Percentiles rank a stretch among this genome's conserved stretches.
Evolutionary conservation across 2,329 filamentous ascomycete genomes (phyloP).

Genomic region (Fusarium keratoplasticum): DNA sequence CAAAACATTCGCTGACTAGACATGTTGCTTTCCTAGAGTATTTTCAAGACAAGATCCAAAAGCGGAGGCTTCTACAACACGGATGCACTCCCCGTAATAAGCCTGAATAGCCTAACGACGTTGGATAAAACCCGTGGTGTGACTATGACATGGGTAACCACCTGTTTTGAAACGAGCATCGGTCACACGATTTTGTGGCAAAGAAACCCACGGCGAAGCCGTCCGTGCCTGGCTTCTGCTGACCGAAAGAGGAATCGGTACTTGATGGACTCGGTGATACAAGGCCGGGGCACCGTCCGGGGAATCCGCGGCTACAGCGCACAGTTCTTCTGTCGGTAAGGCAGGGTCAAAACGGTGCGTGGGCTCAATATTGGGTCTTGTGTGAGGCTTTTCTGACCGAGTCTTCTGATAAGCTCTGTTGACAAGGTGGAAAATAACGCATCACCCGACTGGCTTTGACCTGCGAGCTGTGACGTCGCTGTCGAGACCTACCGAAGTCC

Average conservation of each 20-base stretch:
- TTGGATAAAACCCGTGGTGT: neutral
- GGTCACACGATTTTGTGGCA: neutral
- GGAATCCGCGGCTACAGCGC: neutral
- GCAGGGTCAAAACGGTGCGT: neutral
- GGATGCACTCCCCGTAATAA: neutral
- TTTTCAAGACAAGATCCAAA: neutral
- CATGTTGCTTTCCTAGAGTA: neutral
- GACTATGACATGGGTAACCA: neutral
- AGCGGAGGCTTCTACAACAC: neutral
- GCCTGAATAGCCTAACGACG: neutral
- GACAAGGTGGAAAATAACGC: neutral
- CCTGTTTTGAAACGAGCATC: neutral
- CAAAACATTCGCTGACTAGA: neutral
- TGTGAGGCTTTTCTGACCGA: neutral
- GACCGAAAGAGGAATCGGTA: neutral
- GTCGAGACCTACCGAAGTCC: neutral
- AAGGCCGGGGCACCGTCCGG: neutral
- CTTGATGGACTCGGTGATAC: neutral
- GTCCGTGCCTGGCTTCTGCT: neutral
- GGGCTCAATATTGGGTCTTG: neutral
- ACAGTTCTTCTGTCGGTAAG: neutral
- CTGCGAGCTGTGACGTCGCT: neutral
- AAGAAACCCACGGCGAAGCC: neutral
- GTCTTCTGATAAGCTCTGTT: neutral
- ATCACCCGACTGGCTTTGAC: conserved; percentile 1